Conservation (phyloP, 1,139 yeast genomes). For the Yamadazyma atlantica region DNA sequence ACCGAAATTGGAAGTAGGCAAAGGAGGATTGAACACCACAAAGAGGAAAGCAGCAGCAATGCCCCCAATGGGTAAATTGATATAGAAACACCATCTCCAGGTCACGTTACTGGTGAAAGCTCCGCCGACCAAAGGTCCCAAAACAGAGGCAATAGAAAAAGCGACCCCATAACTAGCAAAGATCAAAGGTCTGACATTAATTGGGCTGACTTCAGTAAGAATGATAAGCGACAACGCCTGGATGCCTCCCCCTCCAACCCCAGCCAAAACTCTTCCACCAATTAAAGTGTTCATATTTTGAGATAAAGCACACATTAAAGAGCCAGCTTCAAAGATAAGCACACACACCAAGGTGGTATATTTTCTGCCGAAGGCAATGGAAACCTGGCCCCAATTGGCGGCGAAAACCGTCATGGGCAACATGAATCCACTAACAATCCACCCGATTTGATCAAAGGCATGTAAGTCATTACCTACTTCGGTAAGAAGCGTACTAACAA, state of each 20-base stretch:
- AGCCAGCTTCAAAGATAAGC: conserved; percentile 36
- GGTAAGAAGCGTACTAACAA: conserved; percentile 36
- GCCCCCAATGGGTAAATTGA: conserved; percentile 44
- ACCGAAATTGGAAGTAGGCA: conserved; percentile 19
- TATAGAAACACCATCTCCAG: conserved; percentile 82
- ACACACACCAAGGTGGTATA: conserved; percentile 35
- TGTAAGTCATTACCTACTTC: conserved; percentile 39
- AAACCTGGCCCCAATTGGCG: conserved; percentile 40
- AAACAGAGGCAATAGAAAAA: conserved; percentile 45
- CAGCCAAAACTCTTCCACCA: conserved; percentile 39
- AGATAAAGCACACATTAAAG: conserved; percentile 39
- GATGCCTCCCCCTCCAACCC: conserved; percentile 35
- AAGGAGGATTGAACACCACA: conserved; percentile 35
- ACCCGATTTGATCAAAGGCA: conserved; percentile 53
- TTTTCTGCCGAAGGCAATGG: conserved; percentile 50
- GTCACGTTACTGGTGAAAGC: conserved; percentile 42
- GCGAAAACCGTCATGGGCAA: conserved; percentile 39
- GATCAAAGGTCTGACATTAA: conserved; percentile 26
- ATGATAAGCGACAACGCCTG: conserved; percentile 28
- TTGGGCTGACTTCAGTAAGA: conserved; percentile 29
- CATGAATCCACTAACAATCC: conserved; percentile 62
- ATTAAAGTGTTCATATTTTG: conserved; percentile 34
- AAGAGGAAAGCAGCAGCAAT: conserved; percentile 26
- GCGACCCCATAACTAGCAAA: conserved; percentile 44
- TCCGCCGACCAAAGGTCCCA: conserved; percentile 60